These are phyloP conservation scores for Nemophila menziesii DNA, from an alignment of 257 asterid species.

Conservation along the genomic window DNA sequence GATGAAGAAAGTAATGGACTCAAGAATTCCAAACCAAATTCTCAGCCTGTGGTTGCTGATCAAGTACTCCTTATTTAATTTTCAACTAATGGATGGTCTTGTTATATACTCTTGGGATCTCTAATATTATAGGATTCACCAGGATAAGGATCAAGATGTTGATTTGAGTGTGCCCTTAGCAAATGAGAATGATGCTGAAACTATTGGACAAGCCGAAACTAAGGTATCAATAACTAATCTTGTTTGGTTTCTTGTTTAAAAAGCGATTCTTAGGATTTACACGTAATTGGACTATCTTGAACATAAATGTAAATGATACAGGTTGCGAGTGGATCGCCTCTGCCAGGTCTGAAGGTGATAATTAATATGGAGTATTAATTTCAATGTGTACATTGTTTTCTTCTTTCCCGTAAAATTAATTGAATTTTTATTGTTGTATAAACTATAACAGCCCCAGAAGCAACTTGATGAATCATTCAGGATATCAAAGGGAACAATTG, in stretches of 20 bases:
- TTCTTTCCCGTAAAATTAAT: conserved; percentile 3
- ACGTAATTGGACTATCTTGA: neutral
- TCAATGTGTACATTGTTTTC: conserved; percentile 2
- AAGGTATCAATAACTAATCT: conserved; percentile 32
- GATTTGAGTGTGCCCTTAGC: conserved; percentile 16
- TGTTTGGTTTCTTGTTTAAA: neutral
- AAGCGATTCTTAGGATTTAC: neutral
- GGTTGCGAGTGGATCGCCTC: conserved; percentile 86
- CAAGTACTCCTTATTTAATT: conserved; percentile 6
- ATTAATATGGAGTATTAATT: conserved; percentile 17
- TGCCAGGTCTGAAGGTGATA: conserved; percentile 96
- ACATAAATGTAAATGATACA: conserved; percentile 15
- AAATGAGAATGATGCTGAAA: conserved; percentile 19
- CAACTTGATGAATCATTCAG: conserved; percentile 66
- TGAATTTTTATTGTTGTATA: conserved; percentile 15
- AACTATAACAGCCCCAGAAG: conserved; percentile 40
- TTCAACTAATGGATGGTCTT: neutral
- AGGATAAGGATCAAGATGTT: conserved; percentile 34
- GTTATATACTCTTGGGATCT: conserved; percentile 5
- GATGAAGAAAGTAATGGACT: conserved; percentile 28
- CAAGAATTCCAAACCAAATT: conserved; percentile 16
- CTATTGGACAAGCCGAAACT: conserved; percentile 17
- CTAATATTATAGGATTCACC: conserved; percentile 15
- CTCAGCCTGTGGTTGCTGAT: conserved; percentile 17
- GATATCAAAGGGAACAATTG: conserved; percentile 78